Conservation (phyloP, 2,329 filamentous ascomycete genomes). For the Neobulgaria alba region DNA sequence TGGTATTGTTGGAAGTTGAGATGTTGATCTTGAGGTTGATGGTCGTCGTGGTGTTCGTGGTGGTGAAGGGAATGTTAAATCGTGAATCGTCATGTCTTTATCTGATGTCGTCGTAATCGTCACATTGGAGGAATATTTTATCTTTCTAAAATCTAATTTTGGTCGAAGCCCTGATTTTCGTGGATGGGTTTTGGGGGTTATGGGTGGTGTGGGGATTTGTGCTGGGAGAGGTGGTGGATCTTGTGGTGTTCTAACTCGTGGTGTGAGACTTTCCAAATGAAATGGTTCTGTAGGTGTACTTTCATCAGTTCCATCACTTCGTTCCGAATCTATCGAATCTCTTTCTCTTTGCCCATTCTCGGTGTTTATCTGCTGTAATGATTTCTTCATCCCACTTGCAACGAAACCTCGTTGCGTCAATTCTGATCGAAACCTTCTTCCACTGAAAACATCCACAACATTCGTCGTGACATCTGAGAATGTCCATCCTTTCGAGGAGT, state of each 20-base stretch:
- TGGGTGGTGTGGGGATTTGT: background rate
- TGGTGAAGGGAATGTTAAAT: slow-evolving; percentile 27
- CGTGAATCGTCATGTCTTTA: slow-evolving; percentile 14
- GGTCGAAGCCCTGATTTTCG: background rate
- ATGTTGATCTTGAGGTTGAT: slow-evolving; percentile 13
- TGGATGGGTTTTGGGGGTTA: background rate
- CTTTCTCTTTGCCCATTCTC: background rate
- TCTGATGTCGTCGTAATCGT: background rate
- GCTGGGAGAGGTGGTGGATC: background rate
- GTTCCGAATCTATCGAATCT: slow-evolving; percentile 12
- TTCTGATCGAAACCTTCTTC: slow-evolving; percentile 47
- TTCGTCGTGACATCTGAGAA: slow-evolving; percentile 47
- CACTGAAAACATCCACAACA: slow-evolving; percentile 47
- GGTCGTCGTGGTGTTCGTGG: slow-evolving; percentile 20
- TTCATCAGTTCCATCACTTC: slow-evolving; percentile 24
- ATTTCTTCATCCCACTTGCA: slow-evolving; percentile 39
- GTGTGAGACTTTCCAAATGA: slow-evolving; percentile 37
- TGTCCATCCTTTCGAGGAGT: slow-evolving; percentile 38
- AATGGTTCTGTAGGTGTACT: slow-evolving; percentile 41
- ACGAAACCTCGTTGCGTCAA: slow-evolving; percentile 49
- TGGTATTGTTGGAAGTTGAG: slow-evolving; percentile 35
- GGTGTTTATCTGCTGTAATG: slow-evolving; percentile 14
- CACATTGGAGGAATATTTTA: no score
- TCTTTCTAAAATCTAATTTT: background rate
- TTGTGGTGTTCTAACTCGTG: background rate